Evolutionary conservation across 495 filamentous ascomycete genomes (phyloP).

Genomic region (Lentithecium fluviatile): DNA sequence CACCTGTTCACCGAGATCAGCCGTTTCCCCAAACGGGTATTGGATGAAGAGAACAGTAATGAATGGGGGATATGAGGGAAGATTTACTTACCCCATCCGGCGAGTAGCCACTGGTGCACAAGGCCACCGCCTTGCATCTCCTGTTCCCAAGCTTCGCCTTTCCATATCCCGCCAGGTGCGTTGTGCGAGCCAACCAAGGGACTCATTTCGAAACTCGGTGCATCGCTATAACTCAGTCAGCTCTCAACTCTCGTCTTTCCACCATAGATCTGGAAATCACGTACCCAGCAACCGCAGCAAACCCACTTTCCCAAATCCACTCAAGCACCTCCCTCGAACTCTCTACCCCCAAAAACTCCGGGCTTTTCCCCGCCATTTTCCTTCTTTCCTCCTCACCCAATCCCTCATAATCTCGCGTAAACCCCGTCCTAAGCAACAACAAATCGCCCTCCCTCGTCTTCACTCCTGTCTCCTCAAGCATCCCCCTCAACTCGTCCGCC

Average conservation of each 20-base stretch:
- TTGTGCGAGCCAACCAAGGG: slow-evolving; percentile 28
- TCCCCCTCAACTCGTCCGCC: slow-evolving; percentile 41
- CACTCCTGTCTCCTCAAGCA: slow-evolving; percentile 50
- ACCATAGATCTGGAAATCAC: neutral
- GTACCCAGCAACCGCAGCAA: slow-evolving; percentile 16
- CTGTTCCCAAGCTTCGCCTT: slow-evolving; percentile 28
- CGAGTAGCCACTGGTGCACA: slow-evolving; percentile 28
- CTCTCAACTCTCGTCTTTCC: neutral
- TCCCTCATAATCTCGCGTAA: slow-evolving; percentile 43
- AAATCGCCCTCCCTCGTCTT: slow-evolving; percentile 56
- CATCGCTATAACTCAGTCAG: slow-evolving; percentile 9
- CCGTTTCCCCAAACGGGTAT: no score
- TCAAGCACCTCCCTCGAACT: slow-evolving; percentile 47
- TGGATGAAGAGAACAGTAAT: no score
- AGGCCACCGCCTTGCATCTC: slow-evolving; percentile 31
- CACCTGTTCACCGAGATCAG: no score
- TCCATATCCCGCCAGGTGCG: slow-evolving; percentile 23
- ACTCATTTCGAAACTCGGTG: slow-evolving; percentile 28
- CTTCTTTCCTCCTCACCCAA: slow-evolving; percentile 41
- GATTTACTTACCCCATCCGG: slow-evolving; percentile 20
- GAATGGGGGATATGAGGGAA: slow-evolving; percentile 4
- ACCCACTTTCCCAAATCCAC: slow-evolving; percentile 41
- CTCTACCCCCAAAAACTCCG: slow-evolving; percentile 52
- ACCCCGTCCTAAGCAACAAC: slow-evolving; percentile 55
- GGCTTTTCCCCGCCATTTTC: slow-evolving; percentile 40